phyloP scores from a whole-genome alignment of 148 eudicot species.

The Linanthus parryae region DNA sequence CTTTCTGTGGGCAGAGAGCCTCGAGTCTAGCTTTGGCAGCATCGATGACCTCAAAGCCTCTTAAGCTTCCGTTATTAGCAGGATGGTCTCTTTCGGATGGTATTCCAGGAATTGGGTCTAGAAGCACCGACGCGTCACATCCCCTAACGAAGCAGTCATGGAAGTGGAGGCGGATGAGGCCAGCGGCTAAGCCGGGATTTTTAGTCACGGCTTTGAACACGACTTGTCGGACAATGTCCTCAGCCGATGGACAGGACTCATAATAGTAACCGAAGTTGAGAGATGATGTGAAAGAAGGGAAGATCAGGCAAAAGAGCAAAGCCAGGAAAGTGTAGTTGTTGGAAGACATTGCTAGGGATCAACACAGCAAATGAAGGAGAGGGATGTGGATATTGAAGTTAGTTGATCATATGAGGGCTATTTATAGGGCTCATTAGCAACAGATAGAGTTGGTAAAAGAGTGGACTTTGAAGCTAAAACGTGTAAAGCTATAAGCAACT shows the following conservation, averaged over 20 bases:
- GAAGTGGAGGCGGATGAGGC: no score
- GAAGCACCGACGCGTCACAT: constrained; percentile 33
- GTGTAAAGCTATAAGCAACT: no score
- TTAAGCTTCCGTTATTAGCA: constrained; percentile 19
- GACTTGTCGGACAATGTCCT: constrained; percentile 7
- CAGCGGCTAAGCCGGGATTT: constrained; percentile 27
- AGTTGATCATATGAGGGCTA: no score
- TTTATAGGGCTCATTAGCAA: no score
- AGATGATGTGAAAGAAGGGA: neutral
- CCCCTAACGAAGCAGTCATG: constrained; percentile 16
- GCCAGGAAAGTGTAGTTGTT: no score
- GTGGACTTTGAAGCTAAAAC: no score
- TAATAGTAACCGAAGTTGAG: constrained; percentile 9
- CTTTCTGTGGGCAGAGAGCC: constrained; percentile 23
- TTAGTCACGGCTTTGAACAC: constrained; percentile 16
- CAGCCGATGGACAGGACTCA: constrained; percentile 12
- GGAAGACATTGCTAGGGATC: no score
- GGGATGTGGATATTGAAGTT: no score
- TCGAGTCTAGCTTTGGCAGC: no score
- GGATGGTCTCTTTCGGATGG: constrained; percentile 17
- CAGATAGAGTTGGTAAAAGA: no score
- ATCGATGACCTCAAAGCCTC: no score
- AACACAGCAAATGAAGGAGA: no score
- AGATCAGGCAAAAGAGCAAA: neutral
- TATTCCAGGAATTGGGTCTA: constrained; percentile 19